Percentiles rank a stretch among this genome's conserved stretches.
phyloP scores from a whole-genome alignment of 768 basidiomycete genomes.

The Vararia minispora region DNA sequence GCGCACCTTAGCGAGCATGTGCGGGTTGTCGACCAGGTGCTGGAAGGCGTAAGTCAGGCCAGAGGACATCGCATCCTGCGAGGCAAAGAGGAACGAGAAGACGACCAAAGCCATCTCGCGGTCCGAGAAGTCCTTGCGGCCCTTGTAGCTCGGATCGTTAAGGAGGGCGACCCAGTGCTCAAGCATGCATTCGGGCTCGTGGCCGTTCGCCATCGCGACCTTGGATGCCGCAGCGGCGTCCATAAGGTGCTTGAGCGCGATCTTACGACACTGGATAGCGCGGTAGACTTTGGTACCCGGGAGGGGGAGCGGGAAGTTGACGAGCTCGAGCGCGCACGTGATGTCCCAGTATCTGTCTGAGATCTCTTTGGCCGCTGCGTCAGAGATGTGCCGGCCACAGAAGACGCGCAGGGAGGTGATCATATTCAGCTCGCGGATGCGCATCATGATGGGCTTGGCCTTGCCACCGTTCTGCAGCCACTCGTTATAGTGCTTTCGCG shows the following conservation, averaged over 20 bases:
- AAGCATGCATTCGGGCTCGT: slow-evolving; percentile 78
- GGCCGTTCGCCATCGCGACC: slow-evolving; percentile 67
- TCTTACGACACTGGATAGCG: slow-evolving; percentile 85
- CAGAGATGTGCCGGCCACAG: slow-evolving; percentile 84
- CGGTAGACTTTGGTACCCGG: slow-evolving; percentile 96
- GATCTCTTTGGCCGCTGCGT: slow-evolving; percentile 68
- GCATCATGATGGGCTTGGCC: slow-evolving; percentile 70
- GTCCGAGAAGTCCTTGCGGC: slow-evolving; percentile 80
- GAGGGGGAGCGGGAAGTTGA: slow-evolving; percentile 93
- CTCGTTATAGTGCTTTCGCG: slow-evolving; percentile 58
- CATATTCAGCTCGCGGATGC: slow-evolving; percentile 93
- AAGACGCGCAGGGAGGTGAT: slow-evolving; percentile 93
- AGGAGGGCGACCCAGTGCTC: slow-evolving; percentile 85
- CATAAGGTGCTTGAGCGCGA: slow-evolving; percentile 69
- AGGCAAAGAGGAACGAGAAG: slow-evolving; percentile 93
- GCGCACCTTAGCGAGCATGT: slow-evolving; percentile 76
- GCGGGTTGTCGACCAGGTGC: slow-evolving; percentile 87
- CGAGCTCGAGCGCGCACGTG: slow-evolving; percentile 89
- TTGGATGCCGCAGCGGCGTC: slow-evolving; percentile 75
- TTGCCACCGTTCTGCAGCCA: slow-evolving; percentile 58
- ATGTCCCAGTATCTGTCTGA: slow-evolving; percentile 94
- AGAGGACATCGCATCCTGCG: slow-evolving; percentile 97
- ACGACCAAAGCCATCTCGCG: slow-evolving; percentile 96
- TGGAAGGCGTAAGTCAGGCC: slow-evolving; percentile 96
- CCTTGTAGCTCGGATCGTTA: slow-evolving; percentile 53